A percentile compares a stretch with the other conserved stretches of the same genome.
Conservation (phyloP, 805 yeast species). For the Metschnikowia koreensis region DNA sequence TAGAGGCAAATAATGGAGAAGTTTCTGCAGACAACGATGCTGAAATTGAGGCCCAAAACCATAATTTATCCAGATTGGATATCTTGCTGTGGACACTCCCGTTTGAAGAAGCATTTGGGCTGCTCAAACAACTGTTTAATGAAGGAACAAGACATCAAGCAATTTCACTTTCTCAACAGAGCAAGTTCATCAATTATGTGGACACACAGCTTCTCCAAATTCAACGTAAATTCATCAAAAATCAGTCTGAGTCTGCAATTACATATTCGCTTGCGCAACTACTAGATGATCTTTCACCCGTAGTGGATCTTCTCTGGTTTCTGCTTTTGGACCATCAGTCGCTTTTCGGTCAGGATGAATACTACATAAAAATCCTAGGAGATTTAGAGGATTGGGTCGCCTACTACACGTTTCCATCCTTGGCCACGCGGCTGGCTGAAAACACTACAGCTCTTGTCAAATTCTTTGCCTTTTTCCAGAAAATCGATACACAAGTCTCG, state of each 20-base stretch:
- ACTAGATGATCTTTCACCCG: conserved; percentile 43
- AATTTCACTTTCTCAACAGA: conserved; percentile 45
- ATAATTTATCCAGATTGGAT: background rate
- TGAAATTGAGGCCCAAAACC: background rate
- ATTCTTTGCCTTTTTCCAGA: conserved; percentile 37
- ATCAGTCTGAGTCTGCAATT: conserved; percentile 22
- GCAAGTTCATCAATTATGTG: conserved; percentile 33
- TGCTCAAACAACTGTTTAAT: conserved; percentile 5
- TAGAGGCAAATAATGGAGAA: background rate
- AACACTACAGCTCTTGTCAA: conserved; percentile 6
- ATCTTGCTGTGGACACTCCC: conserved; percentile 17
- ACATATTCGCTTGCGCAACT: conserved; percentile 32
- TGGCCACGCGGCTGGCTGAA: conserved; percentile 1
- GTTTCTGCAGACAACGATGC: background rate
- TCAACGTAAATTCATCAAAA: conserved; percentile 36
- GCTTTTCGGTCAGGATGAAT: conserved; percentile 61
- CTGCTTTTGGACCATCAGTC: conserved; percentile 38
- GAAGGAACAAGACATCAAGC: conserved; percentile 4
- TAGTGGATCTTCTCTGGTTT: conserved; percentile 61
- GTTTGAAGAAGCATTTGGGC: conserved; percentile 30
- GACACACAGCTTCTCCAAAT: conserved; percentile 17
- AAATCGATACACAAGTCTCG: conserved; percentile 28
- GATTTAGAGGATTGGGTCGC: conserved; percentile 62
- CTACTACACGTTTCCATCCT: conserved; percentile 24
- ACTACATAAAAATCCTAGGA: conserved; percentile 61